A percentile compares a stretch with the other conserved stretches of the same genome.
Evolutionary conservation across 257 asterid genomes (phyloP).

Genomic region (Avicennia marina): DNA sequence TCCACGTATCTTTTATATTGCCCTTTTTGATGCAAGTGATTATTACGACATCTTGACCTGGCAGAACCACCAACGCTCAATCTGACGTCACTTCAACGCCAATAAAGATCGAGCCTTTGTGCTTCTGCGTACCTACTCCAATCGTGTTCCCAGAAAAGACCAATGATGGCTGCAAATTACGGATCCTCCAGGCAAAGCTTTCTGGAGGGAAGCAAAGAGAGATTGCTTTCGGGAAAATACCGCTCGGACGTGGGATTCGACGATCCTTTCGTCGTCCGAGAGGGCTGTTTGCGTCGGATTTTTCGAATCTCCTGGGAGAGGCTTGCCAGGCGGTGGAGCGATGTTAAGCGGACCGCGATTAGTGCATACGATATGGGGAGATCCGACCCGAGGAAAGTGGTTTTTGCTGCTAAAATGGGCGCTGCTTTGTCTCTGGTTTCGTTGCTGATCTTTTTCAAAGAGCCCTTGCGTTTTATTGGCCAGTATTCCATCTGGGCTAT

Average conservation of each 20-base stretch:
- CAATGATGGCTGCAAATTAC: constrained; percentile 44
- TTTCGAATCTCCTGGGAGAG: constrained; percentile 23
- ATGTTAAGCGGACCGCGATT: constrained; percentile 22
- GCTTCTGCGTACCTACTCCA: constrained; percentile 8
- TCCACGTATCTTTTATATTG: too few relatives aligned
- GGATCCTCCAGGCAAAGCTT: constrained; percentile 78
- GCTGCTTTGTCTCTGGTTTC: constrained; percentile 55
- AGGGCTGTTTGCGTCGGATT: constrained; percentile 32
- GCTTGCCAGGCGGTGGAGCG: constrained; percentile 19
- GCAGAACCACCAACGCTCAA: too few relatives aligned
- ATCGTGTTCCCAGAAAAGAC: background rate
- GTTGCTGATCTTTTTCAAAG: constrained; percentile 52
- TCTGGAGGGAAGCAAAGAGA: constrained; percentile 48
- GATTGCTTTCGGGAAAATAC: constrained; percentile 38
- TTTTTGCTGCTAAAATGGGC: constrained; percentile 64
- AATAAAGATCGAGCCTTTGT: background rate
- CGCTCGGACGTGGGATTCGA: constrained; percentile 43
- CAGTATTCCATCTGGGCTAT: constrained; percentile 66
- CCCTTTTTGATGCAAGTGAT: too few relatives aligned
- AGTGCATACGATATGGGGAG: constrained; percentile 49
- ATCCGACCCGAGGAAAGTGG: constrained; percentile 60
- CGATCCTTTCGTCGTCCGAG: constrained; percentile 15
- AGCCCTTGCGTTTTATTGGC: constrained; percentile 47
- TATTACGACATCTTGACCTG: too few relatives aligned
- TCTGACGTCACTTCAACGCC: background rate